Evolutionary conservation across 345 rosid species (phyloP).

Genomic region (Xanthoceras sorbifolium): DNA sequence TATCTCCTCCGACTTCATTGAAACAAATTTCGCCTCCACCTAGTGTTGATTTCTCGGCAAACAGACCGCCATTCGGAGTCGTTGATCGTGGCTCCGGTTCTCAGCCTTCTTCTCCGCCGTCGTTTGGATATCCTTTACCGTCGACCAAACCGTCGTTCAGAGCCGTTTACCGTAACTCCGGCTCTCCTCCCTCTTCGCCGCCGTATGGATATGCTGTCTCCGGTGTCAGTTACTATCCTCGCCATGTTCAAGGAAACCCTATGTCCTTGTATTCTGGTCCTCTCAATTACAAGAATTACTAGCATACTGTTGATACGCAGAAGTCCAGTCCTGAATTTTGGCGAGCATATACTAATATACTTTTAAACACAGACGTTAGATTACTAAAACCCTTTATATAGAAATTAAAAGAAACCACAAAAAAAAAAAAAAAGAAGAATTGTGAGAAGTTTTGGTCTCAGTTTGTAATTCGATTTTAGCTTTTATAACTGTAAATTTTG

Average conservation of each 20-base stretch:
- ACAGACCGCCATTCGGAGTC: constrained; percentile 17
- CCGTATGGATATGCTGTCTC: constrained; percentile 27
- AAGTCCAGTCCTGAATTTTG: not conserved
- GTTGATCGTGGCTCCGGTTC: not conserved
- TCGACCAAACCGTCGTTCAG: not conserved
- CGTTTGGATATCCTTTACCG: not conserved
- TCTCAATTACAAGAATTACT: constrained; percentile 15
- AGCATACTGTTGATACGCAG: constrained; percentile 30
- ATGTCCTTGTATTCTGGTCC: constrained; percentile 27
- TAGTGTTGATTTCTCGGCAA: constrained; percentile 39
- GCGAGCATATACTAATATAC: not conserved
- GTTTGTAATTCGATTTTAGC: not conserved
- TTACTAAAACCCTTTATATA: not conserved
- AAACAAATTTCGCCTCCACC: constrained; percentile 52
- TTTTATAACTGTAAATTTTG: constrained; percentile 14
- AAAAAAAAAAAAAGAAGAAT: not conserved
- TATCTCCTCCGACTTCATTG: constrained; percentile 45
- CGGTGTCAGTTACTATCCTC: constrained; percentile 27
- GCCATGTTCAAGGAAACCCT: constrained; percentile 30
- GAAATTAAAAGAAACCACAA: no score
- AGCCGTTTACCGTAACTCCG: constrained; percentile 3
- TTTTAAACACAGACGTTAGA: not conserved
- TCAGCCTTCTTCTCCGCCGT: constrained; percentile 27
- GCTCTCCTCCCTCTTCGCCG: constrained; percentile 24
- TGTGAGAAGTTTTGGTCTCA: not conserved